A percentile compares a stretch with the other conserved stretches of the same genome.
Evolutionary conservation across 345 rosid genomes (phyloP).

Genomic region (Arabidopsis arenosa): DNA sequence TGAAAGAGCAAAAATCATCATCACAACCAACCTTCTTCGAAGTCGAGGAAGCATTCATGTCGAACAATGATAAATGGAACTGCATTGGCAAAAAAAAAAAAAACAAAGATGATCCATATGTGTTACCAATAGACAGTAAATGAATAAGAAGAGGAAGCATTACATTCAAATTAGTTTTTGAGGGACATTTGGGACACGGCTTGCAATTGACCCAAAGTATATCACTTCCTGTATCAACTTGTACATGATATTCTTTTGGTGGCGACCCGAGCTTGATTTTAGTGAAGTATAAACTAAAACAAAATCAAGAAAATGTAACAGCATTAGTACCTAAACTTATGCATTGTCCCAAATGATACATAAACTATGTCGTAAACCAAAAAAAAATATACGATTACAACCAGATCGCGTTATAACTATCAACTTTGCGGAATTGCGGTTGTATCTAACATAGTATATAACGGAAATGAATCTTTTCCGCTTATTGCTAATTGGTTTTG

Average conservation of each 20-base stretch:
- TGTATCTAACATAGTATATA: not conserved
- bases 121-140: not conserved
- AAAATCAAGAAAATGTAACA: constrained; percentile 38
- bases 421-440: not conserved
- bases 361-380: not conserved
- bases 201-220: constrained; percentile 85
- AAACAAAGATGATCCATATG: not conserved
- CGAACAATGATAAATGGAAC: constrained; percentile 63
- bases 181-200: constrained; percentile 72
- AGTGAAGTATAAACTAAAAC: constrained; percentile 73
- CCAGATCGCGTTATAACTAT: not conserved
- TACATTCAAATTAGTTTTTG: constrained; percentile 76
- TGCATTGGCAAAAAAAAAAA: constrained; percentile 43
- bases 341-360: not conserved
- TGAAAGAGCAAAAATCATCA: constrained; percentile 66
- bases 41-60: constrained; percentile 57
- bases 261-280: constrained; percentile 76
- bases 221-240: constrained; percentile 97
- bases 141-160: constrained; percentile 33
- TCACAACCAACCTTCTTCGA: constrained; percentile 53
- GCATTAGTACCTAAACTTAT: constrained; percentile 13
- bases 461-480: not conserved
- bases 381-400: not conserved
- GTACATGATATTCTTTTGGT: constrained; percentile 74
- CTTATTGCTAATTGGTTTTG: not conserved